phyloP scores from a whole-genome alignment of 2,329 filamentous ascomycete species.

The Aspergillus novofumigatus region DNA sequence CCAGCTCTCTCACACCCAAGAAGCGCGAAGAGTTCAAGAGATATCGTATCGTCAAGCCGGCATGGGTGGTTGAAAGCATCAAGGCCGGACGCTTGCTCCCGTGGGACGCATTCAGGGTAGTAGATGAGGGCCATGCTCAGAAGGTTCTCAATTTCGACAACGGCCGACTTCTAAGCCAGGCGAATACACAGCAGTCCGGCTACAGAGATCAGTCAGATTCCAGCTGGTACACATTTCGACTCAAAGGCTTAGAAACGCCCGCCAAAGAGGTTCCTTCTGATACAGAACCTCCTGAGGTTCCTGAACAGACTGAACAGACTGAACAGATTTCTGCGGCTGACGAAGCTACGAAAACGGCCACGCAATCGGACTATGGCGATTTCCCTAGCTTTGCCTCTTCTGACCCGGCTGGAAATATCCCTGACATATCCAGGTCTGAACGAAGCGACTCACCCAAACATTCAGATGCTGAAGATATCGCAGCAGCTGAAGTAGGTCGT shows the following conservation, averaged over 20 bases:
- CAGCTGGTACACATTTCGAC: conserved; percentile 77
- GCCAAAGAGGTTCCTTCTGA: conserved; percentile 14
- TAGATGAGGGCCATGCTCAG: conserved; percentile 80
- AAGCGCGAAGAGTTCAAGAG: conserved; percentile 82
- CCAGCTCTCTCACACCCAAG: conserved; percentile 83
- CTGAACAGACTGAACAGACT: not conserved
- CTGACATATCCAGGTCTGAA: not conserved
- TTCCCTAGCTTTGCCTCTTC: conserved; percentile 30
- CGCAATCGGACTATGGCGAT: conserved; percentile 43
- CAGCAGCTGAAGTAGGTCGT: not conserved
- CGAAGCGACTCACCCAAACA: not conserved
- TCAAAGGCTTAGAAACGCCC: conserved; percentile 44
- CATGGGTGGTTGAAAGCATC: conserved; percentile 90
- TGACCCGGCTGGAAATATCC: conserved; percentile 11
- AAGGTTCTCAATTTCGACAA: conserved; percentile 65
- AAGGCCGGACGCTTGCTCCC: conserved; percentile 74
- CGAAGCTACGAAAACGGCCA: conserved; percentile 25
- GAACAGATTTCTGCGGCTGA: conserved; percentile 8
- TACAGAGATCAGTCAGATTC: conserved; percentile 78
- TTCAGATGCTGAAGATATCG: not conserved
- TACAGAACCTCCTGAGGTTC: conserved; percentile 15
- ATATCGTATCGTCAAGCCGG: conserved; percentile 89
- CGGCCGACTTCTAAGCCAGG: conserved; percentile 64
- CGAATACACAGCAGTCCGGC: conserved; percentile 55
- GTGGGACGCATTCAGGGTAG: conserved; percentile 79